Evolutionary conservation across 768 basidiomycete species (phyloP), one percentile per base, ranked within the genome.

Genomic region (Leucosporidium yakuticum): DNA sequence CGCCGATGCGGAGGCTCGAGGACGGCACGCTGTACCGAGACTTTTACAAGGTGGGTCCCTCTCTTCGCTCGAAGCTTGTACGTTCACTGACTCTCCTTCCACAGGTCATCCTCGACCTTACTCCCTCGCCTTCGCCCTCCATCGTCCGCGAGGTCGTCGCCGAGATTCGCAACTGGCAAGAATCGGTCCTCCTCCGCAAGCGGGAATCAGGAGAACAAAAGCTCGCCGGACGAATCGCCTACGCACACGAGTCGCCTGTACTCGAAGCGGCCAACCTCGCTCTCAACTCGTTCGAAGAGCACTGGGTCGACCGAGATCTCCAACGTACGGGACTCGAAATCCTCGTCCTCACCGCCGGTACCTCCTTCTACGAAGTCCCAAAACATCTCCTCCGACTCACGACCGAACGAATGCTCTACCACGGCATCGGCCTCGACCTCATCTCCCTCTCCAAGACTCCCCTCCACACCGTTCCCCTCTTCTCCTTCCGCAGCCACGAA

Each of bases 271-370:
- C 98, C 61, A 98, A 98, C 75, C 83, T 99, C 55, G 90, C 87
- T 0, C 83, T 97, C 21, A 95, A 92, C 76, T 90, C 94, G 0
- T 88, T 88, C 21, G 95, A 98, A 79, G 90, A 88, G 3, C 91
- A 96, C 77, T 94, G 96, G 76, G 87, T 98, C 71, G 96, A 98
- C 77, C 87, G 96, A 25, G 96, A 95, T 39, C 81, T 98, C 14
- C 90, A 88, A 4, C 82, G 92, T 20, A 98, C 94, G 0, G 95
- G 95, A 27, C 80, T 87, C 1, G 85, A 86, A 20, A 90, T 88
- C 4, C 84, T 93, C 55, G 77, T 98, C 53, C 86, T 98, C 70
- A 94, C 92, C 2, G 94, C 96, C 0, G 96, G 95, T 0, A 91
- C 93, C 4, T 91, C 91, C 4, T 91, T 91, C 78, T 98, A 92